These are phyloP conservation scores for Backusella liffmaniae DNA, from an alignment of 192 early-diverging fungal genomes.

Conservation along the genomic window DNA sequence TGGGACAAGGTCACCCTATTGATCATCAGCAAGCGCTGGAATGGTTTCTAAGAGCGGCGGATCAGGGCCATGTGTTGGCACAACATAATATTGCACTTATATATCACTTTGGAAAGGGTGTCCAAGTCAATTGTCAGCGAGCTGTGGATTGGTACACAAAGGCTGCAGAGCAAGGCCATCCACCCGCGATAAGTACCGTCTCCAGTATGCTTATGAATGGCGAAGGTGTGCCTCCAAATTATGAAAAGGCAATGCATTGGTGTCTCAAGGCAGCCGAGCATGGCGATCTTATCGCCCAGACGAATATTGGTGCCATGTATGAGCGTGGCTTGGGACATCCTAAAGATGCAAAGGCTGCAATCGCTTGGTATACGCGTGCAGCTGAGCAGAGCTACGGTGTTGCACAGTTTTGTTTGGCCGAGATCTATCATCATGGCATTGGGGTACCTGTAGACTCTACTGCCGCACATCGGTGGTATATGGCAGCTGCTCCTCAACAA, in stretches of 20 bases:
- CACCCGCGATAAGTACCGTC: neutral
- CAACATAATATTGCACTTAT: neutral
- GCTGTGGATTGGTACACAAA: neutral
- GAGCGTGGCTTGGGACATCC: neutral
- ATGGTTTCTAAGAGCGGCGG: neutral
- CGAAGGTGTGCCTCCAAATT: neutral
- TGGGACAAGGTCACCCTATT: neutral
- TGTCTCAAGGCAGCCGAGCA: neutral
- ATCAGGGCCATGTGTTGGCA: neutral
- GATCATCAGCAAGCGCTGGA: neutral
- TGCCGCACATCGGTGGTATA: neutral
- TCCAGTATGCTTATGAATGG: neutral
- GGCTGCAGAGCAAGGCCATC: neutral
- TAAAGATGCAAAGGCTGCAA: neutral
- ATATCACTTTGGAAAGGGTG: neutral
- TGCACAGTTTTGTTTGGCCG: neutral
- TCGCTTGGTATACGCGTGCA: neutral
- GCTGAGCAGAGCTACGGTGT: neutral
- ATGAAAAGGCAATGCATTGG: conserved; percentile 8
- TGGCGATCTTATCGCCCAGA: neutral
- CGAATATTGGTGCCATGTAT: neutral
- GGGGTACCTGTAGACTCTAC: neutral
- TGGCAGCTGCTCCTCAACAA: neutral
- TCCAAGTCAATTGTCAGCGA: neutral
- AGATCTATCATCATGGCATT: neutral